Evolutionary conservation across 2,329 filamentous ascomycete species (phyloP), one percentile per base, ranked within the genome.

Genomic region (Xylaria arbuscula): DNA sequence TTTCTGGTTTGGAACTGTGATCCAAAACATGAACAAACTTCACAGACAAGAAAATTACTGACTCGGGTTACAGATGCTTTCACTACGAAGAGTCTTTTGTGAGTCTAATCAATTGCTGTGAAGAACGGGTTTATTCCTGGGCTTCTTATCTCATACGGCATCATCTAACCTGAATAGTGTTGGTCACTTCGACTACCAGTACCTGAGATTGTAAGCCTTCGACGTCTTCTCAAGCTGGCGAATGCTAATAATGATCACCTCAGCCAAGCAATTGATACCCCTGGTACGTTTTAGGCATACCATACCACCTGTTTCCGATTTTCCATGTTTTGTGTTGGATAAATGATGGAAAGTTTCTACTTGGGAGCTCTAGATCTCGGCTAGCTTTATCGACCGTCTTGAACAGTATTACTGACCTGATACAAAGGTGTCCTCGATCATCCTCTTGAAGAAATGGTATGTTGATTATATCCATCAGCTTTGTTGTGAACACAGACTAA

Each of bases 131-230:
- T n/a, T 59, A 13, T n/a, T 36, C 15, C 50, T 13, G 7, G 11
- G 13, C 11, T 22, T 59, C 6, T 13, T 45, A 4, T 19, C 3
- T 45, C 58, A 34, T 38, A 15, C 2, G 9, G 32, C 13, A 51
- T 48, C n/a, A 13, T 54, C 68, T 70, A 38, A 70, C 45, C 9
- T 56, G 3, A 62, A 57, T 13, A 70, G 68, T 78, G 95, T 98
- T 36, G 96, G 96, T 68, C 96, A 99, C 83, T 98, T 98, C 79
- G 94, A 97, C 83, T 97, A 97, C 86, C 97, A 97, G 83, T 96
- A 95, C 83, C 86, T 94, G 73, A 88, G 93, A 70, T 87, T 87
- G 68, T 70, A 70, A 63, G 68, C n/a, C 5, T 40, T 24, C 17
- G 3, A 40, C 45, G 3, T n/a, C 28, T 47, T 34, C 40, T 51